A percentile compares a stretch with the other conserved stretches of the same genome.
These are phyloP conservation scores for Nymphaea thermarum DNA, from an alignment of 164 flowering plant genomes.

Conservation along the genomic window DNA sequence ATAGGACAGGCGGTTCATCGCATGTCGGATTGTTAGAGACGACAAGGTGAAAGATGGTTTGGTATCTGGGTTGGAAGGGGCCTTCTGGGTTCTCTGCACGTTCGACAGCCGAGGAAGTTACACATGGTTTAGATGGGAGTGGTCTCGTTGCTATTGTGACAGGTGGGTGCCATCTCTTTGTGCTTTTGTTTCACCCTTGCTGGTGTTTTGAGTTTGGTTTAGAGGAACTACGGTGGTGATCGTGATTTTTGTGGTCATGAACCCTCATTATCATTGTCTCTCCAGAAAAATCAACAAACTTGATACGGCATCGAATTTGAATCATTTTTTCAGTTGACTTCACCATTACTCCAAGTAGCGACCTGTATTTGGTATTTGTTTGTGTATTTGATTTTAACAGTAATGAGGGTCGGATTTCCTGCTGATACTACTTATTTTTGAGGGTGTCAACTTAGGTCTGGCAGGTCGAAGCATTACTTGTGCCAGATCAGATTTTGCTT, in stretches of 20 bases:
- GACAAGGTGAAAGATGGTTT: constrained; percentile 39
- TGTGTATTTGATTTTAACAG: too few species aligned
- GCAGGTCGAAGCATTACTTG: too few species aligned
- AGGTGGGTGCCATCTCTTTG: constrained; percentile 23
- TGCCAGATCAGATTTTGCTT: too few species aligned
- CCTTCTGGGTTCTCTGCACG: constrained; percentile 56
- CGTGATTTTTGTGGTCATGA: background rate
- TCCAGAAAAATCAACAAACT: too few species aligned
- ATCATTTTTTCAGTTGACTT: too few species aligned
- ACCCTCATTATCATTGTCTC: too few species aligned
- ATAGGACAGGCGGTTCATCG: background rate
- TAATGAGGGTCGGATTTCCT: too few species aligned
- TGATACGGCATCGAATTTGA: too few species aligned
- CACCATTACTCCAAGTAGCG: too few species aligned
- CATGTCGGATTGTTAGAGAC: constrained; percentile 20
- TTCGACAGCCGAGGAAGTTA: constrained; percentile 68
- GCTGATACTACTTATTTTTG: too few species aligned
- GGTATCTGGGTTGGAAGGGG: constrained; percentile 44
- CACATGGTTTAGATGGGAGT: constrained; percentile 60
- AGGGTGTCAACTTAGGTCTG: too few species aligned
- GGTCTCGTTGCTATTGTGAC: constrained; percentile 70
- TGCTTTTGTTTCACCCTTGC: background rate
- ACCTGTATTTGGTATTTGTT: too few species aligned
- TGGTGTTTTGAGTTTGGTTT: background rate
- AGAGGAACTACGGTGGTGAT: background rate